Evolutionary conservation across 805 yeast species (phyloP).

Genomic region (Metschnikowia chrysomelidarum): DNA sequence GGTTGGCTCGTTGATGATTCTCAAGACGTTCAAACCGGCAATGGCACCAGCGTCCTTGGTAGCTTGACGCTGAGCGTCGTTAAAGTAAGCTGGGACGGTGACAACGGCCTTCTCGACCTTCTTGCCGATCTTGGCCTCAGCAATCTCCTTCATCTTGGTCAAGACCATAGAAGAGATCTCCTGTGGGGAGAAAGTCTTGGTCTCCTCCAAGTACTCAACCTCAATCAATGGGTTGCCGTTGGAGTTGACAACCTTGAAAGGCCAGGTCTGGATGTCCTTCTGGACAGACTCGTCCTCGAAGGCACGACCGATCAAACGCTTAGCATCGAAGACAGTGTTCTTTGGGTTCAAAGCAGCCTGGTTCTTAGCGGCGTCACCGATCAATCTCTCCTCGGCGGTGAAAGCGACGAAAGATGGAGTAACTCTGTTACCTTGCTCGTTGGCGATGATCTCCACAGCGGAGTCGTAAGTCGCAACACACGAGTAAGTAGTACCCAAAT

Average conservation of each 20-base stretch:
- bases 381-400: slow-evolving; percentile 48
- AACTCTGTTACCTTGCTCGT: slow-evolving; percentile 52
- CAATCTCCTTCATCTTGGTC: slow-evolving; percentile 61
- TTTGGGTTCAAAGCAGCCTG: slow-evolving; percentile 51
- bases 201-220: slow-evolving; percentile 47
- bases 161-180: slow-evolving; percentile 50
- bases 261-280: slow-evolving; percentile 51
- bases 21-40: slow-evolving; percentile 48
- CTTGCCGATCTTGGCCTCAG: slow-evolving; percentile 85
- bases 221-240: slow-evolving; percentile 47
- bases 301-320: slow-evolving; percentile 60
- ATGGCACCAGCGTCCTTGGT: slow-evolving; percentile 53
- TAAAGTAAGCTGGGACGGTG: slow-evolving; percentile 51
- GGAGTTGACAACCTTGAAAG: slow-evolving; percentile 44
- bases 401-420: slow-evolving; percentile 51
- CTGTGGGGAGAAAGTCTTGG: slow-evolving; percentile 48
- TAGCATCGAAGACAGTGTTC: slow-evolving; percentile 50
- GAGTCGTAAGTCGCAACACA: slow-evolving; percentile 51
- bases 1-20: slow-evolving; percentile 58
- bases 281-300: slow-evolving; percentile 59
- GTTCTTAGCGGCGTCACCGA: slow-evolving; percentile 52
- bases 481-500: slow-evolving; percentile 52
- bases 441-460: slow-evolving; percentile 50
- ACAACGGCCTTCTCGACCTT: slow-evolving; percentile 57
- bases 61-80: slow-evolving; percentile 51